These are phyloP conservation scores for Ensete ventricosum DNA, from an alignment of 176 grass and related monocot species.

Conservation along the genomic window DNA sequence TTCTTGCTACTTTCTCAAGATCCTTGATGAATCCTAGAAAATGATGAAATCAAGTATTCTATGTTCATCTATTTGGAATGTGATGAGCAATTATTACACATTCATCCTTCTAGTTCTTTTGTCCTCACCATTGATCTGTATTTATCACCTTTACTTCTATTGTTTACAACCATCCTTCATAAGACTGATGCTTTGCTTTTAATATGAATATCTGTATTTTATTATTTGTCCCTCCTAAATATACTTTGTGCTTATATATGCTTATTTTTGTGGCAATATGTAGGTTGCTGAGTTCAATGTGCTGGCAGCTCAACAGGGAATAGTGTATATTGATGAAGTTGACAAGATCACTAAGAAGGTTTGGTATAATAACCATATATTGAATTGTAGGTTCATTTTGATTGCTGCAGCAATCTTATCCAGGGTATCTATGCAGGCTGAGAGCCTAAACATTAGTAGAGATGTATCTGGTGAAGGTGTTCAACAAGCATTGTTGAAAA, in stretches of 20 bases:
- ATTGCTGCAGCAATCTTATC: conserved; percentile 5
- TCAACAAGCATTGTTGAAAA: conserved; percentile 96
- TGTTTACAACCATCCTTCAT: background rate
- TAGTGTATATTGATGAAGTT: conserved; percentile 99
- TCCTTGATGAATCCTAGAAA: background rate
- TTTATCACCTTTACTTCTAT: background rate
- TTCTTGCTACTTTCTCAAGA: background rate
- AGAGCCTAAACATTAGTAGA: conserved; percentile 98
- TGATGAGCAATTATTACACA: background rate
- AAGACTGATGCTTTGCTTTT: background rate
- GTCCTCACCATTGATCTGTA: background rate
- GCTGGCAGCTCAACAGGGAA: conserved; percentile 97
- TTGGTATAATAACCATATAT: background rate
- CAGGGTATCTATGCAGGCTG: conserved; percentile 53
- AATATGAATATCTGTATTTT: background rate
- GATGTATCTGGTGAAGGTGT: conserved; percentile 99
- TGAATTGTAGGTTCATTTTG: conserved; percentile 16
- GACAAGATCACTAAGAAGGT: conserved; percentile 99
- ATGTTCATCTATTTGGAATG: background rate
- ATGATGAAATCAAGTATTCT: background rate
- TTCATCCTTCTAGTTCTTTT: background rate
- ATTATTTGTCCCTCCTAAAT: background rate
- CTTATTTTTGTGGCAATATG: conserved; percentile 10
- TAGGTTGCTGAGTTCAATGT: conserved; percentile 99
- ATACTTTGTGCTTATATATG: background rate